These are phyloP conservation scores for Colletotrichum eleusines DNA, from an alignment of 2,329 filamentous ascomycete species.

Conservation along the genomic window DNA sequence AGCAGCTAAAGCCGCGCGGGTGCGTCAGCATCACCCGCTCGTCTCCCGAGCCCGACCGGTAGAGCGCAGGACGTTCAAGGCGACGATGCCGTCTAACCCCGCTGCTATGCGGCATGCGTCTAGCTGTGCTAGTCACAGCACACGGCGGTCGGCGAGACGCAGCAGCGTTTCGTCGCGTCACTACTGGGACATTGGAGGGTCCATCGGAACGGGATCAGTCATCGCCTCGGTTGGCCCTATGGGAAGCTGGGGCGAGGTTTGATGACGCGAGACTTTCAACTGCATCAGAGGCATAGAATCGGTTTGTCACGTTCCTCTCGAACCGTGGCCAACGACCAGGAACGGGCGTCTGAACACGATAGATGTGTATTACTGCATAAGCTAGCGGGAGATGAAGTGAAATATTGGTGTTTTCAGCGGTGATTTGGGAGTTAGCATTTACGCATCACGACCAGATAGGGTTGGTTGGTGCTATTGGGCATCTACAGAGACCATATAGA, in stretches of 20 bases:
- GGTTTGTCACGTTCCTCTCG: background rate
- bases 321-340: background rate
- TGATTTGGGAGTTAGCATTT: conserved; percentile 19
- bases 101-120: conserved; percentile 63
- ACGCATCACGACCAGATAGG: conserved; percentile 23
- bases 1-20: conserved; percentile 83
- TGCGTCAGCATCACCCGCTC: conserved; percentile 90
- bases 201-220: conserved; percentile 79
- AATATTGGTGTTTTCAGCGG: background rate
- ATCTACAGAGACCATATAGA: conserved; percentile 23
- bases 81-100: conserved; percentile 62
- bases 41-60: conserved; percentile 69
- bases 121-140: conserved; percentile 91
- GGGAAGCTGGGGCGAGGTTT: conserved; percentile 85
- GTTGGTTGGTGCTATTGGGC: conserved; percentile 21
- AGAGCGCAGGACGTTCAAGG: conserved; percentile 70
- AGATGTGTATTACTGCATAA: conserved; percentile 29
- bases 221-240: conserved; percentile 75
- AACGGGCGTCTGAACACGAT: conserved; percentile 8
- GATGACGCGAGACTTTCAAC: conserved; percentile 35
- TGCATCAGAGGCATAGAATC: conserved; percentile 2
- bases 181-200: conserved; percentile 93
- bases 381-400: conserved; percentile 24
- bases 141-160: conserved; percentile 75
- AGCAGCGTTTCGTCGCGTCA: conserved; percentile 82